Base-by-base conservation (phyloP, 2,329 filamentous ascomycete genomes). In the Paraphaeosphaeria minitans region DNA sequence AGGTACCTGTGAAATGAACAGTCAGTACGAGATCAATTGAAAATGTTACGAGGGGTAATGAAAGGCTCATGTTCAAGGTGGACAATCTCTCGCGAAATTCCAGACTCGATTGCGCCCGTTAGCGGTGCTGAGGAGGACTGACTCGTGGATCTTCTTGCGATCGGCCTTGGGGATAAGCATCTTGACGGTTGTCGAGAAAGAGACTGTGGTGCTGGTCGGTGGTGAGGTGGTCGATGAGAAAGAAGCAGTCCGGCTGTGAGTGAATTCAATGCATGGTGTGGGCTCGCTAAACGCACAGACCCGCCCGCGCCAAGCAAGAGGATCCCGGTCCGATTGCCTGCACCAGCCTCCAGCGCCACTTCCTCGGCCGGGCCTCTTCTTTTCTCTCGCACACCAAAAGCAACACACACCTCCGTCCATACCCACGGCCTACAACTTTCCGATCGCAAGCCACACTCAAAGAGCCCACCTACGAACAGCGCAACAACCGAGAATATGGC, bases 101-200 rank as follows among this genome's bases (percentile, higher is more conserved):
- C 64, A 63, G 52, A 56, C 65, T 66, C 66, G 62, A 71, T 62
- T 69, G 62, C 58, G 65, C 66, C 58, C 60, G 37, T 53, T 48
- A 58, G 58, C 58, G 62, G 22, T 35, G 61, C 63, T 62, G 59
- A 66, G 68, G 68, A 60, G 55, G 90, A 99, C 92, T 90, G 94
- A 96, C 90, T 94, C 94, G 89, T 99, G 95, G 85, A 99, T 98
- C 90, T 93, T 92, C 92, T 99, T 99, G 87, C 96, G 93, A 87
- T 99, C 95, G 83, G 92, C 91, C 90, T 98, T 98, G 82, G 95
- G 95, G 83, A 99, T 99, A 87, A 99, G 90, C 95, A 82, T 82
- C 72, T 80, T 81, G 77, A 75, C 78, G 75, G 41, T 46, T 53
- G 51, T 53, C 41, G 41, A 33, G 41, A 53, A 14, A 24, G n/a